A percentile compares a stretch with the other conserved stretches of the same genome.
Conservation (phyloP, 176 grass and related monocot genomes). For the Carex kokanica region DNA sequence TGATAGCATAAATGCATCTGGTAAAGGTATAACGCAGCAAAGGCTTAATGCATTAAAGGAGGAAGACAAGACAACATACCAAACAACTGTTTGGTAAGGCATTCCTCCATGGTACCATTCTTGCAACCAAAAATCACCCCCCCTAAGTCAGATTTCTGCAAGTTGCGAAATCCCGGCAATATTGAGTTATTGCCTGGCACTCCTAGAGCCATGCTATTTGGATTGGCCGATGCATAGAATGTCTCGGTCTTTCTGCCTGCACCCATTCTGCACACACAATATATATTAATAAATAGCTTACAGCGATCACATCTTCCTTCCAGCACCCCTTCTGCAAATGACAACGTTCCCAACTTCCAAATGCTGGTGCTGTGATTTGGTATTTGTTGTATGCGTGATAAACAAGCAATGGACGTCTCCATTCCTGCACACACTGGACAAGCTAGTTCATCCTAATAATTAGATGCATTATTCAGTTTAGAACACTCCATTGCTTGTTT, state of each 20-base stretch:
- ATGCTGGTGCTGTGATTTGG: background rate
- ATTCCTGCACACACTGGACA: too few relatives aligned
- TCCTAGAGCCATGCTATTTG: background rate
- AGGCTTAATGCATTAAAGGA: conserved; percentile 18
- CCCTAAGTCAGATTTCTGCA: conserved; percentile 58
- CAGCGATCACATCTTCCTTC: background rate
- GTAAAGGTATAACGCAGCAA: background rate
- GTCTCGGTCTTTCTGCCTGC: conserved; percentile 31
- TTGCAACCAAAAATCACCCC: conserved; percentile 92
- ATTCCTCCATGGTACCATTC: conserved; percentile 64
- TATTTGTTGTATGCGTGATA: background rate
- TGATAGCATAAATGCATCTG: background rate
- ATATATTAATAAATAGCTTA: background rate
- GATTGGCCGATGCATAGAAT: background rate
- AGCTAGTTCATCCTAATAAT: too few relatives aligned
- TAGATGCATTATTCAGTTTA: too few relatives aligned
- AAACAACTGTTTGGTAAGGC: conserved; percentile 77
- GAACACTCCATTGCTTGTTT: too few relatives aligned
- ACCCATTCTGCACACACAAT: conserved; percentile 38
- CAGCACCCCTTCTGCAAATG: background rate
- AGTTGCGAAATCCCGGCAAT: conserved; percentile 34
- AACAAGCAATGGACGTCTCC: too few relatives aligned
- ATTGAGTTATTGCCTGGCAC: background rate
- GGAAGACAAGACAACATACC: conserved; percentile 42
- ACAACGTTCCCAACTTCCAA: background rate